Conservation (phyloP, 2,329 filamentous ascomycete genomes). For the Ophiostoma sp. region DNA sequence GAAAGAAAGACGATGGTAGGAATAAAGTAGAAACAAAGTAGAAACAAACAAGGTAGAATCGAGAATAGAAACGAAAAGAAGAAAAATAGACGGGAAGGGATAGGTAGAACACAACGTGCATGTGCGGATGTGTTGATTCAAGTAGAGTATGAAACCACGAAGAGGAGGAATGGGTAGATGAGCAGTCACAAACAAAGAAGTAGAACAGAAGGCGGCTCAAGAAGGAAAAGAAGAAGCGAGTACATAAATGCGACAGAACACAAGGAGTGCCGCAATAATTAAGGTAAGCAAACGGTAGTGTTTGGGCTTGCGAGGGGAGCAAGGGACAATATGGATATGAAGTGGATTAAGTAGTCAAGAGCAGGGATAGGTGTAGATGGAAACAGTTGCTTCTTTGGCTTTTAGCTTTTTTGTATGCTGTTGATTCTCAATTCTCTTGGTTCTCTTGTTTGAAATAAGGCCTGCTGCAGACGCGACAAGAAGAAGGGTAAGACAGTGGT, state of each 20-base stretch:
- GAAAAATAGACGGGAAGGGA: conserved; percentile 9
- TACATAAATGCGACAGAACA: not conserved
- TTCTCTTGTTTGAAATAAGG: not conserved
- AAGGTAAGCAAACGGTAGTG: conserved; percentile 12
- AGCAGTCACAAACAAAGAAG: not conserved
- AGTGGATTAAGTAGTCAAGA: conserved; percentile 2
- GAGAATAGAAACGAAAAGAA: not conserved
- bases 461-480: not conserved
- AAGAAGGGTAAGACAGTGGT: not conserved
- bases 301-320: not conserved
- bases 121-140: conserved; percentile 1
- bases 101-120: conserved; percentile 15
- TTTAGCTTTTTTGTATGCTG: not conserved
- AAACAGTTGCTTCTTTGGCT: not conserved
- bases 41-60: not conserved
- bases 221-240: not conserved
- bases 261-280: not conserved
- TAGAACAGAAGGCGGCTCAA: conserved; percentile 11
- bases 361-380: not conserved
- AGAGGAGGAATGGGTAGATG: conserved; percentile 6
- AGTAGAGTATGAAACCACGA: conserved; percentile 3
- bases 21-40: not conserved
- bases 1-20: not conserved
- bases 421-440: too few relatives aligned
- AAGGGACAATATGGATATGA: conserved; percentile 5